These are phyloP conservation scores for Penicillium italicum DNA, from an alignment of 2,329 filamentous ascomycete species.

Conservation along the genomic window DNA sequence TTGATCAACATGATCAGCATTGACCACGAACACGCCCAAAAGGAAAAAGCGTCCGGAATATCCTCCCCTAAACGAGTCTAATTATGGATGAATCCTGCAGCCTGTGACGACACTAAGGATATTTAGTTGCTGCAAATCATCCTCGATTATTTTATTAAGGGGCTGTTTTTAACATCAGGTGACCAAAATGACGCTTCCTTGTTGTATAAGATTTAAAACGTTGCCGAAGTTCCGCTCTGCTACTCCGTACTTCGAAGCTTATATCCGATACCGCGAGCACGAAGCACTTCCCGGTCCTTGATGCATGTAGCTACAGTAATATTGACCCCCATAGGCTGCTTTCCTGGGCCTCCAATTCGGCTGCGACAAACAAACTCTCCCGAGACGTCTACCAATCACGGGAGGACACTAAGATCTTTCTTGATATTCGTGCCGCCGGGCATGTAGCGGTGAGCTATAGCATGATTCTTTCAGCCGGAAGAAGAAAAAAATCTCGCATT, in stretches of 20 bases:
- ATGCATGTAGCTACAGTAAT: constrained; percentile 9
- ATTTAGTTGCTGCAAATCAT: constrained; percentile 5
- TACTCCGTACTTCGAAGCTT: neutral
- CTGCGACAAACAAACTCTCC: constrained; percentile 9
- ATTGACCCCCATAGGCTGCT: constrained; percentile 7
- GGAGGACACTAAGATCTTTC: neutral
- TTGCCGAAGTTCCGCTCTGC: neutral
- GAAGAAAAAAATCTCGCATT: neutral
- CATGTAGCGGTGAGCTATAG: constrained; percentile 26
- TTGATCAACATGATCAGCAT: constrained; percentile 23
- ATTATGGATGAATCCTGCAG: constrained; percentile 10
- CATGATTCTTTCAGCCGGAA: constrained; percentile 6
- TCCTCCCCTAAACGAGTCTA: constrained; percentile 9
- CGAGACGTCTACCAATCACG: constrained; percentile 16
- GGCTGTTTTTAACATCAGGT: constrained; percentile 5
- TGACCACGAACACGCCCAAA: constrained; percentile 8
- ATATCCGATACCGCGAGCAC: constrained; percentile 5
- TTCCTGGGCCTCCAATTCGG: constrained; percentile 7
- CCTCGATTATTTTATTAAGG: constrained; percentile 1
- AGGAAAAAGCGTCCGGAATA: constrained; percentile 1
- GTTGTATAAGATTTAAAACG: constrained; percentile 6
- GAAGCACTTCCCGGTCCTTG: neutral
- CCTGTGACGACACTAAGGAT: constrained; percentile 1
- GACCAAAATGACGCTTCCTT: neutral
- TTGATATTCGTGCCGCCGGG: constrained; percentile 10